Base-by-base conservation (phyloP, 371 early-diverging fungal genomes). In the Circinella minor region DNA sequence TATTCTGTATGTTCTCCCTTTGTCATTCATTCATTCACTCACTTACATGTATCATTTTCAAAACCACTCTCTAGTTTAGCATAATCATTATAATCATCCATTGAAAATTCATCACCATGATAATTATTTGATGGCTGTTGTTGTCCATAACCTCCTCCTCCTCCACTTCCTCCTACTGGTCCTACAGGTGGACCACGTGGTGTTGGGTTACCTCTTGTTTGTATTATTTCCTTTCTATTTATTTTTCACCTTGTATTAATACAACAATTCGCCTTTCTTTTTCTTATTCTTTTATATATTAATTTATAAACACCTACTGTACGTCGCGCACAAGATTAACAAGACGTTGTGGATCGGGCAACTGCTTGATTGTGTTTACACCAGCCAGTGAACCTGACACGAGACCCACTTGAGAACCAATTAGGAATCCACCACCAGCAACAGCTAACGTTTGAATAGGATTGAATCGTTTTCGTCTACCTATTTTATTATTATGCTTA, bases 381-480 rank as follows among this genome's bases (percentile, higher is more conserved):
- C 81, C 81, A 14, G 83, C 75, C 27, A 81, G 61, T 15, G 79
- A 75, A 14, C 85, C 85, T 0, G 85, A 71, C n/a, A 82, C 66
- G 11, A 81, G 60, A n/a, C 85, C 85, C 63, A 81, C 73, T 72
- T 85, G 85, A 15, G 81, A 75, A 17, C 83, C 85, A 55, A 85
- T 69, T 8, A 85, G 51, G 60, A 85, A 81, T 1, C 81, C 81
- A 68, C 81, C 79, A 38, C 75, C 85, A 51, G 77, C 73, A 9
- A 85, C 27, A 1, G 77, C 75, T 10, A 80, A 55, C 9, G 75
- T 54, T 43, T 72, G 77, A 36, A 82, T 55, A 36, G 83, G 81
- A 13, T 74, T 69, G 39, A 81, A 81, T 17, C 70, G 74, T 63
- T 72, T 78, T 57, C 72, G 66, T 68, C 63, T 74, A 43, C 72